Evolutionary conservation across 108 stramenopile genomes (phyloP), one percentile per base, ranked within the genome.

Genomic region (Skeletonema potamos): DNA sequence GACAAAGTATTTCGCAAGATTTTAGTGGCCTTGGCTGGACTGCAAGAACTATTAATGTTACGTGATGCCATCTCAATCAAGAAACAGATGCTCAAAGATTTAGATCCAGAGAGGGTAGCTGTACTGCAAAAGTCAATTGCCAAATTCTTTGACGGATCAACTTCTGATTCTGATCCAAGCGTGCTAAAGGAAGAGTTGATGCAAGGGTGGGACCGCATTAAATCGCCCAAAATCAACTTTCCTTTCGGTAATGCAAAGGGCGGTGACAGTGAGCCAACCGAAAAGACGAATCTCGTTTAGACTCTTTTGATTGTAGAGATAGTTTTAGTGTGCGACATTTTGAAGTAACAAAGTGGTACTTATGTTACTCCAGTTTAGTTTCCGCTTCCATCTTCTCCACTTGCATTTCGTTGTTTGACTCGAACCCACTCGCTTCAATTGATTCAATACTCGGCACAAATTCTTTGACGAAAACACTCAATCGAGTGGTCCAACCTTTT

Each of bases 1-100:
- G 83, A 88, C 6, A 82, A 81, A 11, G 58, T 86, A n/a, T 88
- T 88, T 46, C 83, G 87, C 7, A 77, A 74, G 17, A 58, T 88
- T 10, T 59, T 88, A 36, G 87, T 88, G 0, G 85, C 87, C 1
- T 39, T 88, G 26, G 72, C 85, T n/a, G 87, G 87, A 12, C 66
- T 82, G 27, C 64, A 82, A 37, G 87, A 88, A 59, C 73, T 77
- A 48, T 30, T 88, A 32, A n/a, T 88, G 32, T 29, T 85, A 13
- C 85, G 84, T 18, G 87, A 88, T 79, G 71, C 85, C 28, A 62
- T 79, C 11, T 4, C 46, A 46, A 66, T 81, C 60, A 77, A 78
- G 57, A 74, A 70, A 15, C 63, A 84, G 36, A 70, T 75, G 69
- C 36, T 79, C n/a, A 67, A 73, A 39, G 73, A 83, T 58, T 32